Percentiles rank a stretch among this genome's conserved stretches.
phyloP scores from a whole-genome alignment of 441 rosid genomes.

The Capsella rubella region DNA sequence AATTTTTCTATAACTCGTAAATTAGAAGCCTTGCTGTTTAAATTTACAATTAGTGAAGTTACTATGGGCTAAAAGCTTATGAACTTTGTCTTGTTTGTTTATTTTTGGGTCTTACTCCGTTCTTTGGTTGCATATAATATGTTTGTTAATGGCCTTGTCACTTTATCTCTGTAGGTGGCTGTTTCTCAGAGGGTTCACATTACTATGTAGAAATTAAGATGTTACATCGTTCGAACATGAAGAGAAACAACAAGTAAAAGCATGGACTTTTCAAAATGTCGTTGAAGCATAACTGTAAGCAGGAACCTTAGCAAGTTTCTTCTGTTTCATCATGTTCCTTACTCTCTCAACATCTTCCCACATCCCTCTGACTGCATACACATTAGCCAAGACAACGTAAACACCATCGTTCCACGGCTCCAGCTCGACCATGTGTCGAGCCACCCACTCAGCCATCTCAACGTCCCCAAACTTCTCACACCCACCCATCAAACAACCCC shows the following conservation, averaged over 20 bases:
- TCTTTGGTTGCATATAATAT: too few species aligned
- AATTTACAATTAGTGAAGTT: background rate
- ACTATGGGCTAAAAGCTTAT: background rate
- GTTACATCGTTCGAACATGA: slow-evolving; percentile 4
- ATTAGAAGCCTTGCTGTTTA: background rate
- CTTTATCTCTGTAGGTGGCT: background rate
- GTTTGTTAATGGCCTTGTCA: too few species aligned
- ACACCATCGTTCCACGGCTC: slow-evolving; percentile 89
- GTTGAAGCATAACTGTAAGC: slow-evolving; percentile 63
- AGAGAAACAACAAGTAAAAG: slow-evolving; percentile 9
- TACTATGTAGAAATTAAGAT: background rate
- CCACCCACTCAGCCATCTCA: slow-evolving; percentile 87
- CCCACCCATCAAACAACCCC: slow-evolving; percentile 92
- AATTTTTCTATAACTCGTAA: background rate
- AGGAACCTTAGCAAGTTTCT: slow-evolving; percentile 63
- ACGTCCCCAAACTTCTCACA: slow-evolving; percentile 83
- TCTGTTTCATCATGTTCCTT: slow-evolving; percentile 67
- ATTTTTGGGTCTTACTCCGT: background rate
- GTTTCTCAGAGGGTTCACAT: background rate
- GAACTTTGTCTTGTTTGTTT: background rate
- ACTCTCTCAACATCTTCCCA: slow-evolving; percentile 84
- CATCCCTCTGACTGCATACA: slow-evolving; percentile 70
- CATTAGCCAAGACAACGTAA: slow-evolving; percentile 81
- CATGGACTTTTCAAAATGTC: background rate
- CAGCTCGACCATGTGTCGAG: slow-evolving; percentile 61